phyloP scores from a whole-genome alignment of 208 protist genomes.

The Acanthamoeba castellanii region DNA sequence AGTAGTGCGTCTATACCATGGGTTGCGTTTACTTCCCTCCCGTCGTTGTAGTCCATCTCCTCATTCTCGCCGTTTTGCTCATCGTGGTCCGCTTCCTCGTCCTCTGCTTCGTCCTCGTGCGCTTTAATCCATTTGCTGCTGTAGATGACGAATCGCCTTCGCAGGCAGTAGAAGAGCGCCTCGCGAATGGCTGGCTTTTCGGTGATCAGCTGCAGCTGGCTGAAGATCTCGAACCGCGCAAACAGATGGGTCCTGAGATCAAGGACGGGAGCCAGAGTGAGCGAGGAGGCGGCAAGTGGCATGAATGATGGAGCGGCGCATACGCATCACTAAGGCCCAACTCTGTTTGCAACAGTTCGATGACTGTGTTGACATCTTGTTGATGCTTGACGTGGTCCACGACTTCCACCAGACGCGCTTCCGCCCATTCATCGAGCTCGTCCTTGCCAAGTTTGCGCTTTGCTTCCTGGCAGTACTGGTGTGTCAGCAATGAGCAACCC shows the following conservation, averaged over 20 bases:
- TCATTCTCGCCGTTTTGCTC: not conserved
- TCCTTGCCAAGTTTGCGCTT: not conserved
- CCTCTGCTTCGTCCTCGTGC: constrained; percentile 21
- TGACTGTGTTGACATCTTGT: not conserved
- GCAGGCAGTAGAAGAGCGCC: not conserved
- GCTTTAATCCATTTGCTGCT: not conserved
- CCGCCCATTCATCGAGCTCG: not conserved
- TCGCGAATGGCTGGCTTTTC: not conserved
- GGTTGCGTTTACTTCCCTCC: not conserved
- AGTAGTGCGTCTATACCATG: not conserved
- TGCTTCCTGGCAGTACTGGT: not conserved
- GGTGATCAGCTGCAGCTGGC: not conserved
- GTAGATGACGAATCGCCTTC: not conserved
- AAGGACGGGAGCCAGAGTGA: not conserved
- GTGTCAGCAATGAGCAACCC: not conserved
- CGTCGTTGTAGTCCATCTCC: not conserved
- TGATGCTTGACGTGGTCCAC: not conserved
- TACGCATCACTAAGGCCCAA: constrained; percentile 4
- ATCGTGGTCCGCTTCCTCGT: not conserved
- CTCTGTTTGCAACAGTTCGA: not conserved
- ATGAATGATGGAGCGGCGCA: not conserved
- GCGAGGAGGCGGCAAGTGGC: not conserved
- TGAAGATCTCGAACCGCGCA: constrained; percentile 32
- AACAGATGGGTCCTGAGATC: not conserved
- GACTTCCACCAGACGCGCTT: not conserved